Percentiles rank a stretch among this genome's conserved stretches.
phyloP scores from a whole-genome alignment of 208 protist species.

The Trypanosoma vivax region DNA sequence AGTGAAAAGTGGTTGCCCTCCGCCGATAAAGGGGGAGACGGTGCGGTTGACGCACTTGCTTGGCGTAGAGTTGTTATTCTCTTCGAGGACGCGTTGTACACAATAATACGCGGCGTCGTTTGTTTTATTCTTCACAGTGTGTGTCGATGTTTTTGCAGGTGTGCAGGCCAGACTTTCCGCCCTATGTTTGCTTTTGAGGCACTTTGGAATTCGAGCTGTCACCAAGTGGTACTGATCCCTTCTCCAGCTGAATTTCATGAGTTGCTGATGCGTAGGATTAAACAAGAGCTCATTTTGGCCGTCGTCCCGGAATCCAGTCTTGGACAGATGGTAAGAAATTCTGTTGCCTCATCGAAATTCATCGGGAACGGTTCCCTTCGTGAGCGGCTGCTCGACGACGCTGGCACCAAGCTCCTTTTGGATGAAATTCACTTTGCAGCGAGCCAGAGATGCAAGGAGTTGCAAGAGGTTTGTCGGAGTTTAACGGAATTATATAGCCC shows the following conservation, averaged over 20 bases:
- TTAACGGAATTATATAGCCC: conserved; percentile 11
- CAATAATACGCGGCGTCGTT: conserved; percentile 1
- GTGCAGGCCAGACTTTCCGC: background rate
- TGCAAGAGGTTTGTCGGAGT: background rate
- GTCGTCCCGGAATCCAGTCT: conserved; percentile 15
- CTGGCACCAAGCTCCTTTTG: conserved; percentile 3
- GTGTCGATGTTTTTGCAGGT: background rate
- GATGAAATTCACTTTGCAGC: conserved; percentile 11
- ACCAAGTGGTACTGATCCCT: conserved; percentile 2
- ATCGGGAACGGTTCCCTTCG: background rate
- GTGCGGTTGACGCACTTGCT: background rate
- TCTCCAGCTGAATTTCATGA: conserved; percentile 11
- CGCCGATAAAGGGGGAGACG: background rate
- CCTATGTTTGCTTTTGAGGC: conserved; percentile 14
- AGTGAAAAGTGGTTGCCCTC: conserved; percentile 9
- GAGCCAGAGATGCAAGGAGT: conserved; percentile 14
- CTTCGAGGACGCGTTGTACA: conserved; percentile 13
- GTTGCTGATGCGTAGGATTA: conserved; percentile 2
- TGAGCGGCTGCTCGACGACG: conserved; percentile 2
- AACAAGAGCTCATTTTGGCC: conserved; percentile 15
- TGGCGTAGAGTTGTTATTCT: conserved; percentile 7
- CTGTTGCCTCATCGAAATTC: background rate
- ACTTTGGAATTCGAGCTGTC: conserved; percentile 5
- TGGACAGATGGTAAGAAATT: conserved; percentile 8
- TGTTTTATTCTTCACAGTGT: conserved; percentile 6